A percentile compares a stretch with the other conserved stretches of the same genome.
These are phyloP conservation scores for Lasiosphaeria hispida DNA, from an alignment of 495 filamentous ascomycete genomes.

Conservation along the genomic window DNA sequence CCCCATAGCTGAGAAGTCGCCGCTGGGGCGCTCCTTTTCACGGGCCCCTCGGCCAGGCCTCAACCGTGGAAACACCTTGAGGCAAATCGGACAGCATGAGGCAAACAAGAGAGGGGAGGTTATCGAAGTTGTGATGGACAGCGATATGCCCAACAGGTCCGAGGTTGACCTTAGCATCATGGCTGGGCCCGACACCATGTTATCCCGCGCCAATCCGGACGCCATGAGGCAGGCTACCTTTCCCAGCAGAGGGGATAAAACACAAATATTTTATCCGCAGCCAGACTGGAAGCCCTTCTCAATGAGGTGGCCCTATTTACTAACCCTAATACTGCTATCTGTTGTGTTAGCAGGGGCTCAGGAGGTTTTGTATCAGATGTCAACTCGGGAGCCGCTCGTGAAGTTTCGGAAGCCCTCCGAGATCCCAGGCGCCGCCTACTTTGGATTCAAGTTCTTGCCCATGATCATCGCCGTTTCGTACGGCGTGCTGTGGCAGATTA, in stretches of 20 bases:
- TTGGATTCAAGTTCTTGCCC: slow-evolving; percentile 70
- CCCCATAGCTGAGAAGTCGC: slow-evolving; percentile 30
- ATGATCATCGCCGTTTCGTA: slow-evolving; percentile 66
- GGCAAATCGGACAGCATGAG: slow-evolving; percentile 46
- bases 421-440: slow-evolving; percentile 54
- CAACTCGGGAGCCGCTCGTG: slow-evolving; percentile 43
- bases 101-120: slow-evolving; percentile 52
- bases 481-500: slow-evolving; percentile 72
- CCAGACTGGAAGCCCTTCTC: slow-evolving; percentile 72
- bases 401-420: slow-evolving; percentile 51
- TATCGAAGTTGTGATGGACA: slow-evolving; percentile 51
- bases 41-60: slow-evolving; percentile 23
- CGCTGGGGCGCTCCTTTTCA: slow-evolving; percentile 37
- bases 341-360: slow-evolving; percentile 52
- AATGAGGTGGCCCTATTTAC: slow-evolving; percentile 63
- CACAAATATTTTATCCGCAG: slow-evolving; percentile 53
- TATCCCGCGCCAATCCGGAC: not conserved
- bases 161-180: slow-evolving; percentile 44
- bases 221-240: slow-evolving; percentile 31
- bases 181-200: slow-evolving; percentile 28
- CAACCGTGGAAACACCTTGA: slow-evolving; percentile 34
- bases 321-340: slow-evolving; percentile 56
- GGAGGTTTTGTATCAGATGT: slow-evolving; percentile 62
- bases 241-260: slow-evolving; percentile 24
- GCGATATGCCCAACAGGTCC: slow-evolving; percentile 27